Evolutionary conservation across 768 basidiomycete species (phyloP), one percentile per base, ranked within the genome.

Genomic region (Suillus ampliporus): DNA sequence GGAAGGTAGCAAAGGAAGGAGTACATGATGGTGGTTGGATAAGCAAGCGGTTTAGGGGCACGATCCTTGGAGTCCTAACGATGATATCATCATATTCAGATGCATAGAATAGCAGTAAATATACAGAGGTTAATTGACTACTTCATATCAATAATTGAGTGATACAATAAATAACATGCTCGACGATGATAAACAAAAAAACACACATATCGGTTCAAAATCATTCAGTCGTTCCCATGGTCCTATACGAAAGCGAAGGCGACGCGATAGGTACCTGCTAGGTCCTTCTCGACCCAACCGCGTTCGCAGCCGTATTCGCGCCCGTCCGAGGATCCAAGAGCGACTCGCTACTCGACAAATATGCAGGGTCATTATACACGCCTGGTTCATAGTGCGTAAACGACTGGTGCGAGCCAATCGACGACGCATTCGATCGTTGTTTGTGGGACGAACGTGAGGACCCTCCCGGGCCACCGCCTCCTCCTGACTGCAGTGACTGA

Each of bases 401-500:
- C 7, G 65, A 58, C 31, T 67, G 67, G 19, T 64, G 65, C 8
- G 57, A 64, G 26, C 65, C 65, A 46, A 68, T 28, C 11, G 73
- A 74, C n/a, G 64, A 74, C n/a, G 64, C 62, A 15, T 28, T 76
- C n/a, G 72, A 76, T 31, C 65, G 71, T 23, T 62, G 61, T 47
- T 67, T 71, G 14, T 28, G 65, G 61, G 26, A 61, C 57, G 10
- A 34, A 31, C 58, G 67, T 28, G 65, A 53, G n/a, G 58, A 41
- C 6, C 61, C 61, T 15, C 64, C n/a, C n/a, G n/a, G n/a, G n/a
- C n/a, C 28, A 17, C 52, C 52, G 1, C 69, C 67, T 11, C 60
- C 61, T 8, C 62, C 44, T 17, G 63, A 52, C 17, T 53, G 61
- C 5, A 74, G 38, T 3, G 73, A 66, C n/a, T 44, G 64, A 11